These are phyloP conservation scores for Vaccinium darrowii DNA, from an alignment of 148 eudicot species.

Conservation along the genomic window DNA sequence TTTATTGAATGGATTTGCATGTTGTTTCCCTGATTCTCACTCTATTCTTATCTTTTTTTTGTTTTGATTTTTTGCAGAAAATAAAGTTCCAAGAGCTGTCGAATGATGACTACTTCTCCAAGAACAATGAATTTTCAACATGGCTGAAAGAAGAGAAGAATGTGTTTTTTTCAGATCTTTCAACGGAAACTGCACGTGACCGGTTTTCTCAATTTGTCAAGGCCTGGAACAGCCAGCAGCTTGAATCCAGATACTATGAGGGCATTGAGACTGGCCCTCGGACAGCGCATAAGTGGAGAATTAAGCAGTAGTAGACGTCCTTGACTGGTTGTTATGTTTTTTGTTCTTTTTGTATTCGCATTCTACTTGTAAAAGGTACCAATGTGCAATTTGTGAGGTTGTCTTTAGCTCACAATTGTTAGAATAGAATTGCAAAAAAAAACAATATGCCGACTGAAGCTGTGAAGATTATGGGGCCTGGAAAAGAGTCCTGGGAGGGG, in stretches of 20 bases:
- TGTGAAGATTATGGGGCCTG: too few species aligned
- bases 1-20: not conserved
- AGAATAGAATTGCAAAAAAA: not conserved
- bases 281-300: slow-evolving; percentile 84
- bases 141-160: slow-evolving; percentile 85
- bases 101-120: slow-evolving; percentile 72
- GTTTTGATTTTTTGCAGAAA: slow-evolving; percentile 32
- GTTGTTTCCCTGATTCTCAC: not conserved
- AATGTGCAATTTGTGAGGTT: not conserved
- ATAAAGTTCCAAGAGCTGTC: slow-evolving; percentile 51
- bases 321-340: not conserved
- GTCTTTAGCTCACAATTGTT: not conserved
- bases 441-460: not conserved
- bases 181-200: slow-evolving; percentile 65
- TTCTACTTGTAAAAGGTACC: not conserved
- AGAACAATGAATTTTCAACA: slow-evolving; percentile 92
- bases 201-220: slow-evolving; percentile 63
- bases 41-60: not conserved
- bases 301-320: slow-evolving; percentile 33
- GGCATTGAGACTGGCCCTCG: slow-evolving; percentile 76
- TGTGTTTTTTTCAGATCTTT: slow-evolving; percentile 81
- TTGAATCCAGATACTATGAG: slow-evolving; percentile 65
- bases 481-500: too few species aligned
- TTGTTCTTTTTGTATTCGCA: not conserved
- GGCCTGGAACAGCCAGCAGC: slow-evolving; percentile 67